Evolutionary conservation across 129 eudicot genomes (phyloP), one percentile per base, ranked within the genome.

Genomic region (Apium graveolens): DNA sequence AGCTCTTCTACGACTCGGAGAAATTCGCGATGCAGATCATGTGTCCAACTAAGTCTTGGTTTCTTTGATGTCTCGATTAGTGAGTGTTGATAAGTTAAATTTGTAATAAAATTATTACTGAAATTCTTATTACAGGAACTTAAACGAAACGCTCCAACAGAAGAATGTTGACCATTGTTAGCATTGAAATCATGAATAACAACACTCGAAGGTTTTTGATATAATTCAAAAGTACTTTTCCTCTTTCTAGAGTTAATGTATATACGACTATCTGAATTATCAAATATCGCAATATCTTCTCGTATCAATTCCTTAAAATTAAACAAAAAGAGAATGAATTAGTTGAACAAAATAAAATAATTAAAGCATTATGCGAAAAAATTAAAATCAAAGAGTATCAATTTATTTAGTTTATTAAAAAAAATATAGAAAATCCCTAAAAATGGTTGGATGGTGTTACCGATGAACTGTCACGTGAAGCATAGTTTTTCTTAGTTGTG

Each of bases 391-490:
- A 55, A 7, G 0, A 5, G 9, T 1, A 21, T 0, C 2, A 55
- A 55, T 21, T 24, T 3, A 55, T 55, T 31, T 3, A 31, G 0
- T 29, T 27, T 27, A n/a, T n/a, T 63, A 3, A 4, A 11, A 2
- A 4, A 27, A 27, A 31, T 24, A 66, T 18, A 1, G 65, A 70
- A 45, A 2, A 76, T 76, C 74, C 84, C 85, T 20, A 77, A 70
- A 55, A 68, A 41, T 21, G 17, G 44, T 48, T 5, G 4, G 42
- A 3, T 55, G 3, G 5, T 73, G 68, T 43, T 76, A 73, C 29
- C 35, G 78, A 20, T 63, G 75, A 46, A 44, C 17, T 72, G 29
- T 73, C 77, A 29, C 17, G 32, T 48, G 76, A 17, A 39, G 62
- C 74, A 48, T 44, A 11, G 11, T 12, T 11, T 44, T 43, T 9